Percentiles rank a stretch among this genome's conserved stretches.
These are phyloP conservation scores for Aspergillus awamori DNA, from an alignment of 2,329 filamentous ascomycete genomes.

Conservation along the genomic window DNA sequence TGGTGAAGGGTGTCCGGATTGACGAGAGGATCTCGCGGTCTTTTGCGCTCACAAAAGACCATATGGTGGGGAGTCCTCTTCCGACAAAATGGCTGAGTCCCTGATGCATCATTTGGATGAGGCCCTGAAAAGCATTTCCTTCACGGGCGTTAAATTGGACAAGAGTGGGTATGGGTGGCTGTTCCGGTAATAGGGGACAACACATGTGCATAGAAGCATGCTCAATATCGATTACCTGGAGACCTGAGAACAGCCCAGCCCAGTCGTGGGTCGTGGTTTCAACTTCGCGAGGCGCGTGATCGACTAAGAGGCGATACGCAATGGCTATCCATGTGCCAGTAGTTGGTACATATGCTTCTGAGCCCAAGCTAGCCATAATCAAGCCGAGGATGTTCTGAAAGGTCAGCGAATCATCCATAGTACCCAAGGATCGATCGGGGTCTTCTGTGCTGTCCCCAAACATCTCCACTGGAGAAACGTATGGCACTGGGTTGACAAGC, in stretches of 20 bases:
- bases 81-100: conserved; percentile 36
- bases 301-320: conserved; percentile 33
- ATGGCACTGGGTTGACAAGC: conserved; percentile 22
- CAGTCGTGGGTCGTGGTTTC: conserved; percentile 23
- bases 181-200: conserved; percentile 30
- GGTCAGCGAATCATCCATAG: conserved; percentile 13
- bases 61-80: conserved; percentile 32
- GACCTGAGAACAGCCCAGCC: conserved; percentile 30
- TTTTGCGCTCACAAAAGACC: conserved; percentile 30
- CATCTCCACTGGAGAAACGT: neutral
- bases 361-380: conserved; percentile 36
- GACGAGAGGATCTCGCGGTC: conserved; percentile 13
- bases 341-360: conserved; percentile 30
- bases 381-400: conserved; percentile 34
- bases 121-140: conserved; percentile 30
- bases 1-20: conserved; percentile 28
- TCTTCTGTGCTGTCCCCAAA: neutral
- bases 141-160: conserved; percentile 25
- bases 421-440: neutral
- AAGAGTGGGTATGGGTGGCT: conserved; percentile 26
- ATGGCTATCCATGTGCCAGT: conserved; percentile 36
- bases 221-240: conserved; percentile 36
- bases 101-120: conserved; percentile 36
- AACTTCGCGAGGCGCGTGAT: conserved; percentile 25
- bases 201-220: conserved; percentile 38